Percentiles rank a stretch among this genome's conserved stretches.
These are phyloP conservation scores for Trypanosoma congolense DNA, from an alignment of 208 protist genomes.

Conservation along the genomic window DNA sequence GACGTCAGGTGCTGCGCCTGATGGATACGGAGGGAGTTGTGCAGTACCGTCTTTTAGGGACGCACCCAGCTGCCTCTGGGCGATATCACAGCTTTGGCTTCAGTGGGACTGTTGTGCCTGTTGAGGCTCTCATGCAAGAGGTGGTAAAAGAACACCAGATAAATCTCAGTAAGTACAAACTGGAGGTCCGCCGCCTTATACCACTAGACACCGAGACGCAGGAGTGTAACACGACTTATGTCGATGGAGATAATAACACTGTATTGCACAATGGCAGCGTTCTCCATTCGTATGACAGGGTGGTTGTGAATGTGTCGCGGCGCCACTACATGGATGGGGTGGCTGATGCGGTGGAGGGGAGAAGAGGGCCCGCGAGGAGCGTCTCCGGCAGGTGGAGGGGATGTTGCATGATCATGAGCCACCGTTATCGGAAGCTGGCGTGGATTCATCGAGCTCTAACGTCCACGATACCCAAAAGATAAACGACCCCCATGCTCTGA, in stretches of 20 bases:
- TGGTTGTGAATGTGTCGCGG: conserved; percentile 54
- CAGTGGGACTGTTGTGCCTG: conserved; percentile 37
- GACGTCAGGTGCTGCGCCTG: not conserved
- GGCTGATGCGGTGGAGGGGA: conserved; percentile 28
- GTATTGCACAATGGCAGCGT: conserved; percentile 10
- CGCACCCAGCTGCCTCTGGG: conserved; percentile 72
- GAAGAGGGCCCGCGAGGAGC: conserved; percentile 24
- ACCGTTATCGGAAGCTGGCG: not conserved
- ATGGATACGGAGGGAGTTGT: conserved; percentile 68
- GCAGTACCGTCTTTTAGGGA: conserved; percentile 69
- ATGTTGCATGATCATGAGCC: conserved; percentile 24
- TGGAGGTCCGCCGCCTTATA: conserved; percentile 28
- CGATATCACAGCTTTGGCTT: conserved; percentile 66
- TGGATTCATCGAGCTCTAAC: not conserved
- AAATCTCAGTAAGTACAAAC: conserved; percentile 72
- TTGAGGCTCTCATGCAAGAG: conserved; percentile 38
- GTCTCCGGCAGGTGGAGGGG: conserved; percentile 38
- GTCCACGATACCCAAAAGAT: not conserved
- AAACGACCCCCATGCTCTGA: conserved; percentile 30
- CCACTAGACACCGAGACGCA: conserved; percentile 1
- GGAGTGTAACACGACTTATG: not conserved
- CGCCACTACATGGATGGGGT: conserved; percentile 55
- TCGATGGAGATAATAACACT: conserved; percentile 1
- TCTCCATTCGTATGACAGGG: conserved; percentile 64
- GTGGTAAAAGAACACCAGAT: conserved; percentile 63